phyloP scores from a whole-genome alignment of 805 yeast genomes.

The Yamadazyma sp. region DNA sequence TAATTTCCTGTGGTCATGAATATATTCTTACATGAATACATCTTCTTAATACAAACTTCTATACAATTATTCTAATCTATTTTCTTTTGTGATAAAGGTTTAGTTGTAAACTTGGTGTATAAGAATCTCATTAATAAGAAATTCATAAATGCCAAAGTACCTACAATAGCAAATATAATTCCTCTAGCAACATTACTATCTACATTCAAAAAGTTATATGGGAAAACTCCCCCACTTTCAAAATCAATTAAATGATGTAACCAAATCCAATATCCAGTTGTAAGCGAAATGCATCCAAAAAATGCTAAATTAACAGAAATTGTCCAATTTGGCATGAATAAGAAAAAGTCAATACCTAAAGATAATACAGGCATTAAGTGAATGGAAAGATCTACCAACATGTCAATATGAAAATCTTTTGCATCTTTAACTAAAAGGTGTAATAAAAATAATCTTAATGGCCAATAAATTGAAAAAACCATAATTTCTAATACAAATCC shows the following conservation, averaged over 20 bases:
- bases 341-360: conserved; percentile 52
- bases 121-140: conserved; percentile 26
- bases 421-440: conserved; percentile 44
- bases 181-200: conserved; percentile 40
- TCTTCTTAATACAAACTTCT: background rate
- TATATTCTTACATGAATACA: background rate
- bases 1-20: conserved; percentile 6
- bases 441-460: conserved; percentile 51
- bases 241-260: conserved; percentile 47
- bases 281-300: conserved; percentile 31
- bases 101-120: conserved; percentile 19
- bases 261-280: conserved; percentile 52
- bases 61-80: too few species aligned
- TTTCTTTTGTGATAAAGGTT: too few species aligned
- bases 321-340: conserved; percentile 47
- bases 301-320: conserved; percentile 35
- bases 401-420: conserved; percentile 37
- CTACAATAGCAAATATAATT: conserved; percentile 48
- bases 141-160: conserved; percentile 27
- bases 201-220: conserved; percentile 67
- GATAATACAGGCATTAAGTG: conserved; percentile 58
- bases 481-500: conserved; percentile 58
- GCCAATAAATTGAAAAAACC: conserved; percentile 70
- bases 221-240: conserved; percentile 49
- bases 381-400: conserved; percentile 52